These are phyloP conservation scores for Sporothrix globosa DNA, from an alignment of 2,329 filamentous ascomycete species.

Conservation along the genomic window DNA sequence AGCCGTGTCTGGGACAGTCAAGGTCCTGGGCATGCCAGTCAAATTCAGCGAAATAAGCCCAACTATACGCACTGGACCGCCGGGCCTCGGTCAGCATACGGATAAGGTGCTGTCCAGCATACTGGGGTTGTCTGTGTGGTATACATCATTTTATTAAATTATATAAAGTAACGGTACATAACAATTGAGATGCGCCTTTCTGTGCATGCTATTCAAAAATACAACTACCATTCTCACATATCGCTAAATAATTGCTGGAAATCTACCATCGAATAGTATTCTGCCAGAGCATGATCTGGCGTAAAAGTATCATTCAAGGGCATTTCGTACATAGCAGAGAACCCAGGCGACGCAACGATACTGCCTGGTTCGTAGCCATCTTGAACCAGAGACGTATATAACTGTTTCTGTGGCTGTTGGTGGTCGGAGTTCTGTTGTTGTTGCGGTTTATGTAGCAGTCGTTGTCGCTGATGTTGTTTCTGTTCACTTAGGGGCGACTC, in stretches of 20 bases:
- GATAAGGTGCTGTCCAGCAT: background rate
- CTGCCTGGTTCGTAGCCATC: background rate
- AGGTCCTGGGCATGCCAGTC: slow-evolving; percentile 29
- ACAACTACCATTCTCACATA: background rate
- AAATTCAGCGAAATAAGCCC: slow-evolving; percentile 31
- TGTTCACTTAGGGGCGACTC: background rate
- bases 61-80: background rate
- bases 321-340: background rate
- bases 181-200: too few species aligned
- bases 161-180: too few species aligned
- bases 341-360: background rate
- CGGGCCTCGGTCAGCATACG: slow-evolving; percentile 2
- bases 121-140: background rate
- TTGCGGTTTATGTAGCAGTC: too few species aligned
- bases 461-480: background rate
- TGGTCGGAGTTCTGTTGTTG: too few species aligned
- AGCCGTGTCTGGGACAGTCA: slow-evolving; percentile 18
- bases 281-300: slow-evolving; percentile 10
- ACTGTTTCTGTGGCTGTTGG: background rate
- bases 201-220: too few species aligned
- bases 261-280: slow-evolving; percentile 27
- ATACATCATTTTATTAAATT: too few species aligned
- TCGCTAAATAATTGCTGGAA: slow-evolving; percentile 24
- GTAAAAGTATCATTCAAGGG: slow-evolving; percentile 22
- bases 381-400: background rate